Evolutionary conservation across 2,329 filamentous ascomycete genomes (phyloP), one percentile per base, ranked within the genome.

Genomic region (Talaromyces pinophilus): DNA sequence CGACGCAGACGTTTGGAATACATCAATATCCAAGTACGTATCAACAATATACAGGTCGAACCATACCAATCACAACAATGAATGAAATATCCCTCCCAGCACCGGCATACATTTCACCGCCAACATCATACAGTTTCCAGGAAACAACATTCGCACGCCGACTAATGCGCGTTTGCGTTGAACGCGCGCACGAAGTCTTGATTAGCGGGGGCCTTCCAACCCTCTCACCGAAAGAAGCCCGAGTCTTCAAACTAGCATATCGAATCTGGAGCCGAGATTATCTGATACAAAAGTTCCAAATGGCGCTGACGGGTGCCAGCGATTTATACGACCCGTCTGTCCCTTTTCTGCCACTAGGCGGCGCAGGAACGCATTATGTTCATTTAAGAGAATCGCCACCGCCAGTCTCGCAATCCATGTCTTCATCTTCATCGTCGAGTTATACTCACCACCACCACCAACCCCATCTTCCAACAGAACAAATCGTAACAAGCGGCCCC

Each of bases 81-180:
- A 63, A 28, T 22, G 13, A 57, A n/a, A 15, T 42, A 11, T 25
- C 35, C 6, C 30, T 62, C 25, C 62, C 42, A 28, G 6, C 38
- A 6, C 48, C 62, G 5, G 17, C 30, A 4, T 65, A 67, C 33
- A 48, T 65, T 2, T 25, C 25, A 22, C 62, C 62, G 40, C 63
- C 63, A 1, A 48, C 62, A n/a, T 61, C 66, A 13, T 65, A 60
- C 62, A 65, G 55, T 48, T 67, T 65, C 46, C 44, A 67, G 11
- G 66, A 67, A 33, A 55, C 63, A 15, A 54, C 66, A 1, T 65
- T 67, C 17, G 62, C 66, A 7, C 66, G 63, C 11, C 30, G 66
- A n/a, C 66, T 67, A 5, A 59, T 60, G 40, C 66, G 66, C 28
- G 38, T 38, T 13, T 64, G 62, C 38, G n/a, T 52, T 8, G 66